Conservation (phyloP, 2,329 filamentous ascomycete genomes). For the Trichoderma atroviride region DNA sequence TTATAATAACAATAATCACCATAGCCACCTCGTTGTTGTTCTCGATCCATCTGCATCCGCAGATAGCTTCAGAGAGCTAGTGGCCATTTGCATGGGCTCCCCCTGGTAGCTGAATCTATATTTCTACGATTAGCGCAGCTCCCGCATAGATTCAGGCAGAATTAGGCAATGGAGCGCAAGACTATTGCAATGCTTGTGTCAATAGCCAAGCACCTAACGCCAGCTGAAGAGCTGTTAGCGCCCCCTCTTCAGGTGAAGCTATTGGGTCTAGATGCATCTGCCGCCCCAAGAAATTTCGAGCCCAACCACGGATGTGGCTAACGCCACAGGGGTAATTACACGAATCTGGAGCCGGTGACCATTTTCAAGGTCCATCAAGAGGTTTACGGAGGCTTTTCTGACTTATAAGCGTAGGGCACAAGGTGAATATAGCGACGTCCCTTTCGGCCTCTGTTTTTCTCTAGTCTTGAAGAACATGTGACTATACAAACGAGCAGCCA, state of each 20-base stretch:
- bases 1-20: background rate
- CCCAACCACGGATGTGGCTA: background rate
- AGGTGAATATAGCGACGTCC: background rate
- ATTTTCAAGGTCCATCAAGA: background rate
- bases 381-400: background rate
- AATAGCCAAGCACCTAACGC: slow-evolving; percentile 7
- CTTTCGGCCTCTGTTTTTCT: background rate
- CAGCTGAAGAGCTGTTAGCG: slow-evolving; percentile 19
- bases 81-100: background rate
- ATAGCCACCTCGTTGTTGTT: background rate
- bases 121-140: slow-evolving; percentile 1
- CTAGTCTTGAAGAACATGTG: background rate
- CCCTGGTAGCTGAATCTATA: slow-evolving; percentile 2
- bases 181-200: slow-evolving; percentile 21
- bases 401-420: background rate
- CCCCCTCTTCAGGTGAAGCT: slow-evolving; percentile 17
- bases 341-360: background rate
- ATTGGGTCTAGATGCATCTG: background rate
- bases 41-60: too few relatives aligned
- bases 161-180: background rate
- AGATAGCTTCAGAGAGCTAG: background rate
- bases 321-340: background rate
- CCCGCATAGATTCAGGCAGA: background rate
- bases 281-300: background rate
- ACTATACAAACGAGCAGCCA: background rate